Evolutionary conservation across 129 eudicot genomes (phyloP).

Genomic region (Lonicera japonica): DNA sequence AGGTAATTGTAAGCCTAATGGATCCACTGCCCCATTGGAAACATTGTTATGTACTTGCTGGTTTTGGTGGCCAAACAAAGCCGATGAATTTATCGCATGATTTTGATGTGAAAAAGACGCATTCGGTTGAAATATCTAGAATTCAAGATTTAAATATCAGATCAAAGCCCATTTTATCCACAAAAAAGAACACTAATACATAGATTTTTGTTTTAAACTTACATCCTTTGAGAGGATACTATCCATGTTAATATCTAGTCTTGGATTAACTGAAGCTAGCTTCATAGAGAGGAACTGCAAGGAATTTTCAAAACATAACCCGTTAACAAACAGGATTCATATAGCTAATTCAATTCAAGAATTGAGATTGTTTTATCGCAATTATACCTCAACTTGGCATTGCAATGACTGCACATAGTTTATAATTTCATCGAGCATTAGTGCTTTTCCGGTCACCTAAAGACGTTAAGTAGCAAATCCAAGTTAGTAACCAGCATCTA

Average conservation of each 20-base stretch:
- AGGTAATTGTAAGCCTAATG: slow-evolving; percentile 34
- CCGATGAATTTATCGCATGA: slow-evolving; percentile 46
- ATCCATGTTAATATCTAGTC: slow-evolving; percentile 47
- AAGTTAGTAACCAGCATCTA: background rate
- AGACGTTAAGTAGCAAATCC: background rate
- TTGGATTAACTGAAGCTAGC: slow-evolving; percentile 73
- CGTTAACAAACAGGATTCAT: background rate
- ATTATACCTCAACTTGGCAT: slow-evolving; percentile 84
- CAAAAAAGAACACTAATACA: background rate
- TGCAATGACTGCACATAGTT: slow-evolving; percentile 90
- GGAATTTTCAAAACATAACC: background rate
- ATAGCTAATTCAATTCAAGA: background rate
- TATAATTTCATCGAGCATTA: slow-evolving; percentile 93
- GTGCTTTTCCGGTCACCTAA: slow-evolving; percentile 92
- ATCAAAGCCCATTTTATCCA: slow-evolving; percentile 10
- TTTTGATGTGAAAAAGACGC: slow-evolving; percentile 40
- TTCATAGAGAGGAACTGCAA: slow-evolving; percentile 90
- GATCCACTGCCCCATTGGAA: slow-evolving; percentile 28
- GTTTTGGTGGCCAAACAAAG: slow-evolving; percentile 17
- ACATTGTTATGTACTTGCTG: slow-evolving; percentile 30
- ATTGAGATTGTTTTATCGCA: background rate
- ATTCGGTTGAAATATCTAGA: slow-evolving; percentile 49
- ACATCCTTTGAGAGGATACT: slow-evolving; percentile 66
- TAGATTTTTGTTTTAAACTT: slow-evolving; percentile 22
- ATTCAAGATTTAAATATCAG: slow-evolving; percentile 5